Evolutionary conservation across 768 basidiomycete species (phyloP).

Genomic region (Serendipita vermifera): DNA sequence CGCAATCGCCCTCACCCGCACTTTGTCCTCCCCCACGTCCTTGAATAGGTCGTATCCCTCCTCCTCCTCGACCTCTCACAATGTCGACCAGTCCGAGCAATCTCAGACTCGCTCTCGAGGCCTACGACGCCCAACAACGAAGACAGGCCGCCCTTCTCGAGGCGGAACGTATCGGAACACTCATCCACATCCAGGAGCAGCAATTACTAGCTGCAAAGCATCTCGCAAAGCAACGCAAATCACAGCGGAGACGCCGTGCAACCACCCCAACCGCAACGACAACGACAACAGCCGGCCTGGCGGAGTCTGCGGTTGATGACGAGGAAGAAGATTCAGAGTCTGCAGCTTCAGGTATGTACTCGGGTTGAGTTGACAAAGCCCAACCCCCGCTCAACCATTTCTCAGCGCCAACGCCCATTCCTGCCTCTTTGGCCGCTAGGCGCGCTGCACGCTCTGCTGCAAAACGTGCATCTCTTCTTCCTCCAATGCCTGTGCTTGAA

Average conservation of each 20-base stretch:
- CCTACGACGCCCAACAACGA: constrained; percentile 1
- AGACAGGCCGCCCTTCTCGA: not conserved
- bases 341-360: not conserved
- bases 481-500: not conserved
- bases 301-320: constrained; percentile 2
- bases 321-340: not conserved
- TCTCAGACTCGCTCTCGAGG: constrained; percentile 4
- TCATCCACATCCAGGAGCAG: constrained; percentile 5
- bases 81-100: no score
- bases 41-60: no score
- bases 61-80: no score
- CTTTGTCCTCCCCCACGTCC: no score
- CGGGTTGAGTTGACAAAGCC: not conserved
- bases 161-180: not conserved
- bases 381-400: not conserved
- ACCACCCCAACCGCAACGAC: not conserved
- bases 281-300: not conserved
- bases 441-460: not conserved
- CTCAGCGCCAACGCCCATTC: not conserved
- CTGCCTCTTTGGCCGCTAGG: not conserved
- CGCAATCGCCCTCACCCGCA: no score
- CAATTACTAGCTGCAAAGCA: constrained; percentile 5
- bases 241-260: no score
- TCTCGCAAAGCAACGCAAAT: constrained; percentile 6
- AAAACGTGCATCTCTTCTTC: not conserved